Evolutionary conservation across 352 stramenopile genomes (phyloP), one percentile per base, ranked within the genome.

Genomic region (Pythium utonaiense): DNA sequence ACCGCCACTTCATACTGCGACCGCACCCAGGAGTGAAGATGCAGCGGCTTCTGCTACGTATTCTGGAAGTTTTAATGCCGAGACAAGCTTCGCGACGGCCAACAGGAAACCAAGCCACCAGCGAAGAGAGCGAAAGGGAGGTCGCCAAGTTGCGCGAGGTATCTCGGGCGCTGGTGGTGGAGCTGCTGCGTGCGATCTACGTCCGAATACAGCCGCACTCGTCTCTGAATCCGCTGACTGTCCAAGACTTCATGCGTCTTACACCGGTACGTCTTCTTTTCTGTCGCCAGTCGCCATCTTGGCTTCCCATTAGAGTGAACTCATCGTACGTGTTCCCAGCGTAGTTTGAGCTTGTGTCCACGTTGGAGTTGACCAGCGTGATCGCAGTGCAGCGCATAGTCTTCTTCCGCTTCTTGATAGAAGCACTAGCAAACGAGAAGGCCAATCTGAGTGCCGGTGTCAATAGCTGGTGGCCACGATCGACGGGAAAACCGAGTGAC

Each of bases 321-420:
- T n/a, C n/a, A n/a, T n/a, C n/a, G n/a, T n/a, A 49, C 10, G 19
- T 13, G 12, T 10, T 47, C 45, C 14, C 16, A 21, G 17, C 27
- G 6, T 31, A 86, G 79, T 56, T 73, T 25, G 70, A 86, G 1
- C 50, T 86, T 1, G 41, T 74, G 24, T 51, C 53, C 6, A 69
- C 68, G 33, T 64, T 70, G n/a, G 30, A 69, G 14, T 27, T 87
- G 33, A 70, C 76, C 8, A 87, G 70, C 63, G 53, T 88, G 17
- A 31, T 90, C 28, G 55, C 61, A 24, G 58, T 83, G 6, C 80
- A 88, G 53, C 75, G 80, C 17, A 53, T 90, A 22, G 62, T 87
- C 7, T 86, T 78, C 45, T 86, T 85, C 33, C 76, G 77, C 5
- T 80, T 77, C 34, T 67, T 87, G 4, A 63, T 85, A 12, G 57